Conservation (phyloP, 371 early-diverging fungal species). For the Antonospora locustae region DNA sequence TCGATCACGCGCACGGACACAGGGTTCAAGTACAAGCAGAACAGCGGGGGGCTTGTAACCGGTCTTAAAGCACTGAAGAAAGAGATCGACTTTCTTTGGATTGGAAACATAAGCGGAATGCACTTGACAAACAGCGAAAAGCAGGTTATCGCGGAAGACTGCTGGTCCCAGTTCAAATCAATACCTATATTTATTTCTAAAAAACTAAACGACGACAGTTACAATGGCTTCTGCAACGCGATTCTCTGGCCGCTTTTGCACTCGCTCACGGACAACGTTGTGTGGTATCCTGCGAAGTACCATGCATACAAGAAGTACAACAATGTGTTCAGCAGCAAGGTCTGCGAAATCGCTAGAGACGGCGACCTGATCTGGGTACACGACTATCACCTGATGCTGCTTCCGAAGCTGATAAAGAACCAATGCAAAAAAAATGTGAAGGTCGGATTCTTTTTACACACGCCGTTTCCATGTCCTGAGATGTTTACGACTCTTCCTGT, state of each 20-base stretch:
- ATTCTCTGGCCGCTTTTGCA: constrained; percentile 93
- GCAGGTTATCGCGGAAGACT: constrained; percentile 60
- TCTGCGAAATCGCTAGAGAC: constrained; percentile 65
- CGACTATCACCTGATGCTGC: constrained; percentile 92
- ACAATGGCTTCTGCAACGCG: constrained; percentile 91
- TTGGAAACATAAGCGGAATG: constrained; percentile 80
- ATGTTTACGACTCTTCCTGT: constrained; percentile 79
- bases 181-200: constrained; percentile 85
- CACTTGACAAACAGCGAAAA: constrained; percentile 62
- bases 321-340: constrained; percentile 68
- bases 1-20: constrained; percentile 65
- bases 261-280: constrained; percentile 85
- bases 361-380: constrained; percentile 96
- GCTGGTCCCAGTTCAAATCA: constrained; percentile 67
- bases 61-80: constrained; percentile 80
- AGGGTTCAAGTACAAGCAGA: constrained; percentile 63
- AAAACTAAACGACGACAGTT: constrained; percentile 82
- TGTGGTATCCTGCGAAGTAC: constrained; percentile 75
- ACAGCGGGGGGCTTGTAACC: constrained; percentile 86
- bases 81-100: constrained; percentile 86
- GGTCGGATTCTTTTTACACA: constrained; percentile 94
- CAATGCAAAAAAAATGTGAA: constrained; percentile 60
- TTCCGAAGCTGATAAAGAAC: constrained; percentile 69
- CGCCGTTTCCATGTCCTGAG: constrained; percentile 84
- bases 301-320: constrained; percentile 82